Conservation (phyloP, 257 asterid species). For the Ocimum tenuiflorum region DNA sequence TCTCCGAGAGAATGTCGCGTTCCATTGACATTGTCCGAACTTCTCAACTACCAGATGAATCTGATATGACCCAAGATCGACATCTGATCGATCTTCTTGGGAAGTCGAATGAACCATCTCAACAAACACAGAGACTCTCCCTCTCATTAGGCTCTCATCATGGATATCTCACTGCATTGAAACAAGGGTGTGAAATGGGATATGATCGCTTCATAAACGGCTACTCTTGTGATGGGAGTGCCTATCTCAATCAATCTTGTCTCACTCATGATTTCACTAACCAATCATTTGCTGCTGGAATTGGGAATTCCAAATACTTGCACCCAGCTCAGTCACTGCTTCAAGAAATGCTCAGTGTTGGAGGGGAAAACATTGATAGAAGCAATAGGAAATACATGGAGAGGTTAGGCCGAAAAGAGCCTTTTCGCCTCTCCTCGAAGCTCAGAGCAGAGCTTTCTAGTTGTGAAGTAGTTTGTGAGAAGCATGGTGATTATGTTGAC, state of each 20-base stretch:
- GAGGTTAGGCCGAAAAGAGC: slow-evolving; percentile 40
- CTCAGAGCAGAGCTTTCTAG: slow-evolving; percentile 45
- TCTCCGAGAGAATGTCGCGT: slow-evolving; percentile 33
- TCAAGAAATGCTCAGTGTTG: slow-evolving; percentile 62
- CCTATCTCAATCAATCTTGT: slow-evolving; percentile 23
- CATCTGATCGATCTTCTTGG: slow-evolving; percentile 71
- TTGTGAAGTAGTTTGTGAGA: slow-evolving; percentile 36
- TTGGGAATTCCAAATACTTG: slow-evolving; percentile 55
- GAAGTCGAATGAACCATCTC: slow-evolving; percentile 32
- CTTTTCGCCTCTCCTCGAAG: slow-evolving; percentile 40
- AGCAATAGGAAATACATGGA: slow-evolving; percentile 37
- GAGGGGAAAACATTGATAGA: slow-evolving; percentile 33
- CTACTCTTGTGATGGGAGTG: slow-evolving; percentile 18
- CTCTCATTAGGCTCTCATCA: slow-evolving; percentile 56
- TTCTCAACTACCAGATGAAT: too few relatives aligned
- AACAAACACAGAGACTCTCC: slow-evolving; percentile 55
- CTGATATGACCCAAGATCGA: slow-evolving; percentile 11
- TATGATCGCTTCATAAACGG: slow-evolving; percentile 13
- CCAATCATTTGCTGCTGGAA: slow-evolving; percentile 27
- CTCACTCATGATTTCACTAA: not conserved
- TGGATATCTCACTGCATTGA: slow-evolving; percentile 12
- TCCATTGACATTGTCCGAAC: slow-evolving; percentile 26
- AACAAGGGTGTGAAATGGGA: slow-evolving; percentile 21
- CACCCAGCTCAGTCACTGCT: slow-evolving; percentile 65
- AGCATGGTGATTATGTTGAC: slow-evolving; percentile 37